Evolutionary conservation across 768 basidiomycete species (phyloP), one percentile per base, ranked within the genome.

Genomic region (Chalciporus sphaerocephalus): DNA sequence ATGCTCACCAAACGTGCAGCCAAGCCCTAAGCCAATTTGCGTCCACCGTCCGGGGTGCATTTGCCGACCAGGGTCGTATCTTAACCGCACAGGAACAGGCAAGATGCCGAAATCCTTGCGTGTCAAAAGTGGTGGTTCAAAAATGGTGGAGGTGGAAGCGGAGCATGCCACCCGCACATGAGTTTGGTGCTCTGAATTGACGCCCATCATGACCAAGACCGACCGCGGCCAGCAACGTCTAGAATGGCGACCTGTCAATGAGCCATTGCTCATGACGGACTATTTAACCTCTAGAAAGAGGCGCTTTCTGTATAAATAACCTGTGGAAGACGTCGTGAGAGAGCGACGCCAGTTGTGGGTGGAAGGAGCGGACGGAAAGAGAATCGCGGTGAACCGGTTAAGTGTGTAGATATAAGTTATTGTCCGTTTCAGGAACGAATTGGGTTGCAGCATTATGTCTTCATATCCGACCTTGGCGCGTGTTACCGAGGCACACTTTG

Each of bases 1-100:
- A 51, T 32, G 22, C 71, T 56, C 45, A 70, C 71, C 61, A 56
- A 77, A 69, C 16, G 78, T 77, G 34, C 74, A 72, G 8, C 71
- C 67, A 9, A 73, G 46, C 5, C 74, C 75, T 52, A 81, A 76
- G 18, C 74, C 59, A n/a, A 68, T 54, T 37, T 77, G 76, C 24
- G 74, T 58, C 38, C 67, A 48, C 32, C 69, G 35, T 0, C 69
- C 67, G 35, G 72, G 72, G 25, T 65, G 52, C 13, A 57, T 56
- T n/a, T 71, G 69, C 41, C 56, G 59, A 16, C 59, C 60, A 38
- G 71, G 65, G 52, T 73, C 67, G 52, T 75, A 67, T 11, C 69
- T 70, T 6, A 75, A 57, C 30, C 59, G 54, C 34, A 52, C 60
- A 0, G 78, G 79, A 5, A 80, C 73, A 4, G 69, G 70, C 33